Evolutionary conservation across 495 filamentous ascomycete species (phyloP).

Genomic region (Saxispiralis lemnorum): DNA sequence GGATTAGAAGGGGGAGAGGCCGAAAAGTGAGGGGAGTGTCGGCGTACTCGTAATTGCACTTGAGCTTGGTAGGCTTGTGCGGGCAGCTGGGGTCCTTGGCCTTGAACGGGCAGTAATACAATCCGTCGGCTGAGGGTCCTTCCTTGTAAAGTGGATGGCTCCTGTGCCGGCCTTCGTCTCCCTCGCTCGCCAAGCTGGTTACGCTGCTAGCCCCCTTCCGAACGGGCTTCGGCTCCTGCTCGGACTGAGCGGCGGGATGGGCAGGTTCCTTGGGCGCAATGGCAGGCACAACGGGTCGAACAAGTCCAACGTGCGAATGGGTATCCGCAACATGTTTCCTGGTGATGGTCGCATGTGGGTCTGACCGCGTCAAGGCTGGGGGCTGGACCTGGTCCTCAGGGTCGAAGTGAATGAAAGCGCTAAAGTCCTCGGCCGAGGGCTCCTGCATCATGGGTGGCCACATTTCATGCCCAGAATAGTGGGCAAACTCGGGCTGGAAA

Average conservation of each 20-base stretch:
- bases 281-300: background rate
- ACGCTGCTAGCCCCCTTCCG: no score
- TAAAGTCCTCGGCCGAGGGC: constrained; percentile 6
- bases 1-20: background rate
- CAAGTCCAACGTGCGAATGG: background rate
- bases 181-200: constrained; percentile 1
- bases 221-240: background rate
- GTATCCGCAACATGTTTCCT: background rate
- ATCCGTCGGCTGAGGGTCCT: constrained; percentile 49
- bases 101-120: constrained; percentile 73
- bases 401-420: constrained; percentile 6
- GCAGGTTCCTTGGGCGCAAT: background rate
- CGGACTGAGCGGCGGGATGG: constrained; percentile 3
- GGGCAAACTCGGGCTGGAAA: no score
- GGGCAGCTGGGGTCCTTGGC: constrained; percentile 57
- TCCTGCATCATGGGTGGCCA: background rate
- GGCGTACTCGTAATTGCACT: constrained; percentile 90
- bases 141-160: constrained; percentile 65
- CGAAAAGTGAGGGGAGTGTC: constrained; percentile 8
- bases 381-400: background rate
- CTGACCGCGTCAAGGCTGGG: constrained; percentile 5
- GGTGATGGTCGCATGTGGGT: background rate
- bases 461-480: background rate
- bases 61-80: constrained; percentile 75
- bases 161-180: constrained; percentile 23